phyloP scores from a whole-genome alignment of 108 stramenopile genomes.

The Cyclotella choctawhatcheeana region DNA sequence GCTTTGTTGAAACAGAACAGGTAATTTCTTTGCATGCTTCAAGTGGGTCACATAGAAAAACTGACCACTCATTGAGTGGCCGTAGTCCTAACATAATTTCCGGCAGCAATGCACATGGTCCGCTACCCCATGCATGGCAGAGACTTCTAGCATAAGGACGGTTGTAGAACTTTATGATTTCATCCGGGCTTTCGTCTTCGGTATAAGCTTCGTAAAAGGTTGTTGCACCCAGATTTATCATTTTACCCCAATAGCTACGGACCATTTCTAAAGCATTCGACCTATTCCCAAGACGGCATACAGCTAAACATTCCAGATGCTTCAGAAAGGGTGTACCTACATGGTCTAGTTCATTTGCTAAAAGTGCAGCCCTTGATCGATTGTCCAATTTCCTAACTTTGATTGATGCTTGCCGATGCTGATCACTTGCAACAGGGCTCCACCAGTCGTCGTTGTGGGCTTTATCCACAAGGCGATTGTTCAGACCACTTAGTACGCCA shows the following conservation, averaged over 20 bases:
- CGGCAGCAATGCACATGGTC: slow-evolving; percentile 43
- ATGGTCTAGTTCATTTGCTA: slow-evolving; percentile 2
- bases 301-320: slow-evolving; percentile 39
- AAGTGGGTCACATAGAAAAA: slow-evolving; percentile 33
- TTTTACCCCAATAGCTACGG: slow-evolving; percentile 45
- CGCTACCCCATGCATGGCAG: slow-evolving; percentile 51
- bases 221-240: slow-evolving; percentile 38
- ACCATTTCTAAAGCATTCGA: slow-evolving; percentile 22
- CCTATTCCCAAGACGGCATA: slow-evolving; percentile 22
- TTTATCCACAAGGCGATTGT: slow-evolving; percentile 36
- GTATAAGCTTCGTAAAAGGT: slow-evolving; percentile 52
- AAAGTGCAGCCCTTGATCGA: slow-evolving; percentile 13
- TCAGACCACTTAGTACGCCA: slow-evolving; percentile 43
- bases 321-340: slow-evolving; percentile 53
- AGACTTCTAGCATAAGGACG: slow-evolving; percentile 42
- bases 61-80: slow-evolving; percentile 48
- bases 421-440: slow-evolving; percentile 32
- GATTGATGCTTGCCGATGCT: slow-evolving; percentile 1
- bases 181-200: slow-evolving; percentile 21
- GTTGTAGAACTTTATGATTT: slow-evolving; percentile 37
- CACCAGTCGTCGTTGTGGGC: slow-evolving; percentile 40
- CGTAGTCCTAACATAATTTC: slow-evolving; percentile 42
- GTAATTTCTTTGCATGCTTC: slow-evolving; percentile 17
- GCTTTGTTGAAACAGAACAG: slow-evolving; percentile 11
- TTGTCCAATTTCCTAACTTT: slow-evolving; percentile 21